Conservation (phyloP, 306 rosid species). For the Acacia melanoxylon region DNA sequence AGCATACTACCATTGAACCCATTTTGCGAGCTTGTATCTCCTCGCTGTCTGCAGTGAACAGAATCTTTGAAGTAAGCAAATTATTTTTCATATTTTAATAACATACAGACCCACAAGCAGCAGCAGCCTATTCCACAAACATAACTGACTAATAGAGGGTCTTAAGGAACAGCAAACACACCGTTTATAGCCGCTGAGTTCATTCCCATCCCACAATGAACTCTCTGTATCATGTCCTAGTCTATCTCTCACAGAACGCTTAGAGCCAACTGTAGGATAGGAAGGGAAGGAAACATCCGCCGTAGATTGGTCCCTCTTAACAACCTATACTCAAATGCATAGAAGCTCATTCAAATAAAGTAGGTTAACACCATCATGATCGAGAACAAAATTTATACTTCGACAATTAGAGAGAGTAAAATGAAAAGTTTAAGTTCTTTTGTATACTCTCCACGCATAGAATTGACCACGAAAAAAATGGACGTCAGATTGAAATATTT, state of each 20-base stretch:
- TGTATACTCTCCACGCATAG: background rate
- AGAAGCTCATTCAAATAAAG: conserved; percentile 24
- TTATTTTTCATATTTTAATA: background rate
- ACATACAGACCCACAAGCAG: background rate
- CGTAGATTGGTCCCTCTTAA: conserved; percentile 61
- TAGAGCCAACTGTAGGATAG: conserved; percentile 54
- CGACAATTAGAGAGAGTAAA: background rate
- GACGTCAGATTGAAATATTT: background rate
- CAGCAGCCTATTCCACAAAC: conserved; percentile 1
- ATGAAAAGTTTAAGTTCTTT: background rate
- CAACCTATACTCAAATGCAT: conserved; percentile 62
- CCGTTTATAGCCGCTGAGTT: conserved; percentile 58
- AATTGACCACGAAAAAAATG: background rate
- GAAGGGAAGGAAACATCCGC: conserved; percentile 50
- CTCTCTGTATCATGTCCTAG: conserved; percentile 64
- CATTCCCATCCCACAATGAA: conserved; percentile 48
- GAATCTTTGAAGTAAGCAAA: conserved; percentile 11
- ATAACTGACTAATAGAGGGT: background rate
- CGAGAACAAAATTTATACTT: conserved; percentile 8
- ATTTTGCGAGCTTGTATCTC: conserved; percentile 50
- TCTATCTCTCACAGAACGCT: conserved; percentile 92
- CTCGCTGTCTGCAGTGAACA: conserved; percentile 64
- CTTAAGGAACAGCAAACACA: conserved; percentile 28
- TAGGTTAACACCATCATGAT: conserved; percentile 7
- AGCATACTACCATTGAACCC: conserved; percentile 62